Conservation (phyloP, 257 asterid species). For the Galeopsis tetrahit region DNA sequence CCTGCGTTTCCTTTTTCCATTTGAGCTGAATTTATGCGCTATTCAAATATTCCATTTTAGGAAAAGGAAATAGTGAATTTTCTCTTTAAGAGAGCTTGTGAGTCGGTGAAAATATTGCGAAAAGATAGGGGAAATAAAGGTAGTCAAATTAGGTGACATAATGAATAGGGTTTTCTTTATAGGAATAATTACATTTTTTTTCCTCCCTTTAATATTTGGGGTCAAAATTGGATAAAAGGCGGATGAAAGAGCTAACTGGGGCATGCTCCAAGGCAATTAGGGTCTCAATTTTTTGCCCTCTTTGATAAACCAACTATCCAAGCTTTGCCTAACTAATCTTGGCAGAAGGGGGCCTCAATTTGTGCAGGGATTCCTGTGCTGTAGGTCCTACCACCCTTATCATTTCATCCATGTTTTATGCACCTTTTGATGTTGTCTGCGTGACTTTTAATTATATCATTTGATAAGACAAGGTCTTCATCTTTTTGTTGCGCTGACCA, state of each 20-base stretch:
- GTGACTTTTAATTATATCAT: neutral
- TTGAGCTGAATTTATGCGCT: slow-evolving; percentile 19
- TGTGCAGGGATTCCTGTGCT: slow-evolving; percentile 4
- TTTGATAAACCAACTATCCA: neutral
- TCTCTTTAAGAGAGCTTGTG: slow-evolving; percentile 16
- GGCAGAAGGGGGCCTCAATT: neutral
- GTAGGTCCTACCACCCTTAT: slow-evolving; percentile 8
- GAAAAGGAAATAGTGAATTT: neutral
- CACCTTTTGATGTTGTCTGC: neutral
- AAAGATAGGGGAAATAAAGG: slow-evolving; percentile 16
- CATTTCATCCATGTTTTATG: slow-evolving; percentile 12
- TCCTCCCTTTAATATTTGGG: slow-evolving; percentile 6
- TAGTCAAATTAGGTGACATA: slow-evolving; percentile 7
- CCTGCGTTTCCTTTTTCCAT: neutral
- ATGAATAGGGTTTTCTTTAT: slow-evolving; percentile 9
- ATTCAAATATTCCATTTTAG: neutral
- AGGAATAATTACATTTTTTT: neutral
- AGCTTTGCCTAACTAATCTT: neutral
- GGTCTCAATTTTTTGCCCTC: neutral
- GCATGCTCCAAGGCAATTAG: neutral
- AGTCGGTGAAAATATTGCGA: slow-evolving; percentile 18
- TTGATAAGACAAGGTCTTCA: neutral
- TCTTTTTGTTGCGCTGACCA: slow-evolving; percentile 13
- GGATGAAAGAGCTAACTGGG: neutral
- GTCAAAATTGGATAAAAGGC: slow-evolving; percentile 5